Evolutionary conservation across 768 basidiomycete species (phyloP).

Genomic region (Galerina sulciceps): DNA sequence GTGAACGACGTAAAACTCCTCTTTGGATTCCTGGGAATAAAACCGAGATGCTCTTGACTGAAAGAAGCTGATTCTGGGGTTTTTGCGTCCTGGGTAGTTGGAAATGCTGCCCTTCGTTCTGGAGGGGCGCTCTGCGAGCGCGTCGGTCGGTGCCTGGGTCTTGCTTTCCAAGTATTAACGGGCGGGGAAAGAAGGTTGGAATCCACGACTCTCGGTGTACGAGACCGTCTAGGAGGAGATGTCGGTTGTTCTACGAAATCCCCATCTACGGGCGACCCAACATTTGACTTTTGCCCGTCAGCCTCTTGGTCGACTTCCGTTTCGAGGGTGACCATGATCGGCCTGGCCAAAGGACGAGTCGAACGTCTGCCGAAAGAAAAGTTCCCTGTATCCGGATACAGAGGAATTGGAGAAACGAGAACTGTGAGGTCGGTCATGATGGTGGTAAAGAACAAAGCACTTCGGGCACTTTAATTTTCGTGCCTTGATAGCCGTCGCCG

Average conservation of each 20-base stretch:
- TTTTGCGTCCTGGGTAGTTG: conserved; percentile 12
- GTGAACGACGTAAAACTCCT: conserved; percentile 35
- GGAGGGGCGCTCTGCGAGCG: conserved; percentile 55
- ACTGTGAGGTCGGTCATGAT: conserved; percentile 57
- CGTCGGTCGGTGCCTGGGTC: conserved; percentile 43
- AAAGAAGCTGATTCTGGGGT: neutral
- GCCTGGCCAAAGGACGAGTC: conserved; percentile 26
- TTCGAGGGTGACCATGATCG: conserved; percentile 52
- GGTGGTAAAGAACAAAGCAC: neutral
- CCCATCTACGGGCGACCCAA: conserved; percentile 13
- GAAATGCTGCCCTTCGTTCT: conserved; percentile 28
- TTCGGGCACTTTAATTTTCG: neutral
- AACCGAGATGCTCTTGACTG: conserved; percentile 9
- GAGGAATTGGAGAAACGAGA: conserved; percentile 50
- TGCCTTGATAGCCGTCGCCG: neutral
- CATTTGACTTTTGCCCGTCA: conserved; percentile 16
- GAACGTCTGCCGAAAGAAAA: conserved; percentile 37
- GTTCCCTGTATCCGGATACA: conserved; percentile 38
- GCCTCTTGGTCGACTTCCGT: conserved; percentile 28
- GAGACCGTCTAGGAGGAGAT: conserved; percentile 17
- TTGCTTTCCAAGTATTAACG: conserved; percentile 50
- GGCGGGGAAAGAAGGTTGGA: conserved; percentile 50
- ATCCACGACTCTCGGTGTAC: conserved; percentile 26
- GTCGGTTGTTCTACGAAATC: conserved; percentile 22
- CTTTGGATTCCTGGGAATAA: conserved; percentile 20